Percentiles rank a stretch among this genome's conserved stretches.
These are phyloP conservation scores for Smittium culicis DNA, from an alignment of 371 early-diverging fungal genomes.

Conservation along the genomic window DNA sequence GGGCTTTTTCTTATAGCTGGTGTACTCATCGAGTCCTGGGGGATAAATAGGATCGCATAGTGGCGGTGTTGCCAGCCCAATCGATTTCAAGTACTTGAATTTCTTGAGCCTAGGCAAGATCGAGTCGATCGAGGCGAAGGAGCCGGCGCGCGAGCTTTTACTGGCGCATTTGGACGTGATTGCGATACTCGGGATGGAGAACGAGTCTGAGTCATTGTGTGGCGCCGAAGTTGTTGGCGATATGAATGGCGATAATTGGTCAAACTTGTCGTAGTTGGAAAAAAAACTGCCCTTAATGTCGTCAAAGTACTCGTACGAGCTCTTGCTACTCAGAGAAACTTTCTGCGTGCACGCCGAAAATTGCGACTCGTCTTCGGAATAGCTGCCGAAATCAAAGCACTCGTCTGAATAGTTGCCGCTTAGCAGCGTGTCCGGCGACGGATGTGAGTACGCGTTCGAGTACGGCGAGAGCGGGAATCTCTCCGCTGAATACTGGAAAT, in stretches of 20 bases:
- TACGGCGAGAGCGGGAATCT: background rate
- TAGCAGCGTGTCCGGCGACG: background rate
- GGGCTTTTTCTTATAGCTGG: background rate
- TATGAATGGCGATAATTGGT: background rate
- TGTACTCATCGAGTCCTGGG: background rate
- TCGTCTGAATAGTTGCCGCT: background rate
- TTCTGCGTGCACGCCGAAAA: background rate
- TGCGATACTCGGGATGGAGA: too few species aligned
- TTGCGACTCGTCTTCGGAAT: background rate
- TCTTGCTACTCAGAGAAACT: too few species aligned
- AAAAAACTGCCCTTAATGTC: background rate
- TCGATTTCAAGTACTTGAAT: background rate
- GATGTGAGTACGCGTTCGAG: background rate
- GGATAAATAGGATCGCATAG: background rate
- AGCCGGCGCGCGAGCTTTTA: background rate
- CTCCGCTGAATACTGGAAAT: too few species aligned
- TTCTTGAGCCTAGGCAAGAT: background rate
- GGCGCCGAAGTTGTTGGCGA: background rate
- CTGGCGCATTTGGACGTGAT: too few species aligned
- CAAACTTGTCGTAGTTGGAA: background rate
- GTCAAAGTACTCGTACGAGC: background rate
- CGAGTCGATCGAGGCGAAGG: background rate
- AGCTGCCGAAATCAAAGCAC: background rate
- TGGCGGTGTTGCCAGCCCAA: background rate
- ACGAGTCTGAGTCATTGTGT: background rate